Evolutionary conservation across 2,329 filamentous ascomycete species (phyloP), one percentile per base, ranked within the genome.

Genomic region (Elsinoe arachidis): DNA sequence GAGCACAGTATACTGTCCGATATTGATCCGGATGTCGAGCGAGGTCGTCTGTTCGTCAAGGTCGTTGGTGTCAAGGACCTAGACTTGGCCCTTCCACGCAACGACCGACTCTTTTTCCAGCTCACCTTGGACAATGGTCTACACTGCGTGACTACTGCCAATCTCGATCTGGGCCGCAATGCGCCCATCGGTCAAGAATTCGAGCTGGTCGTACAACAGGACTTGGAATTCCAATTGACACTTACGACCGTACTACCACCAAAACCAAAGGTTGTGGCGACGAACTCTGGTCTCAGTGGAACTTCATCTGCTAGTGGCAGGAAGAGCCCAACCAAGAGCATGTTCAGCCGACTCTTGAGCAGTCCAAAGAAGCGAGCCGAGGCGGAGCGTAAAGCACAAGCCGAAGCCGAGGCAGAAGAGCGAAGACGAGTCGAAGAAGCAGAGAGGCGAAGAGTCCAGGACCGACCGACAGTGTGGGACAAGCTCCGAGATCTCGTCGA

Each of bases 151-250:
- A 99, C 93, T 0, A 99, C 93, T 2, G 86, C 90, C 0, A 96
- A 90, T 88, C 79, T 97, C 7, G 93, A 99, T 71, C 78, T 99
- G 59, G 90, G 90, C 17, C 87, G 88, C 64, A 92, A 88, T 59
- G 92, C 93, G 1, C 90, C 93, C 0, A 97, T 99, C 64, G 93
- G 92, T 5, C 93, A 99, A 68, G 93, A 99, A 70, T 99, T 99
- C 65, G 93, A 99, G 74, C 84, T 99, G 44, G 91, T 97, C 33
- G 93, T 99, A 23, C 86, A 95, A 52, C 93, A 96, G 64, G 93
- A 99, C 65, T 83, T 99, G n/a, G 93, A 99, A 71, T 99, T 99
- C 75, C 93, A 99, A 73, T 82, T 99, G 38, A 97, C 93, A 0
- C 81, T 99, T 12, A 95, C 96, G 64, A 95, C 95, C 62, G 96